phyloP scores from a whole-genome alignment of 768 basidiomycete genomes.

The Russula virescens region DNA sequence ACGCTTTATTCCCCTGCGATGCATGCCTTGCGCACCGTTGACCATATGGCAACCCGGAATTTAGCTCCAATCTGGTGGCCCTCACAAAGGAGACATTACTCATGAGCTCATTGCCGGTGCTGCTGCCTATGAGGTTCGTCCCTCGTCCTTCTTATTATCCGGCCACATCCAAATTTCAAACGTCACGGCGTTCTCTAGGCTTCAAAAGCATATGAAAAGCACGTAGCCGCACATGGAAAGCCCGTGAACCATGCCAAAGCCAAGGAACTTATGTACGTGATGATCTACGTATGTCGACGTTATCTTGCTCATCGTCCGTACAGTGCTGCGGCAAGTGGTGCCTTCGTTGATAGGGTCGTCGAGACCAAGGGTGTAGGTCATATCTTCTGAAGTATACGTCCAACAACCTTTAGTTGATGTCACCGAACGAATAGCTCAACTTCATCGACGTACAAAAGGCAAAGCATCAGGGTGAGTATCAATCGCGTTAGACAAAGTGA shows the following conservation, averaged over 20 bases:
- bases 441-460: slow-evolving; percentile 40
- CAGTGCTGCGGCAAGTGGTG: slow-evolving; percentile 49
- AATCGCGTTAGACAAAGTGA: no score
- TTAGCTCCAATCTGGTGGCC: neutral
- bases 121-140: slow-evolving; percentile 52
- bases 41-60: neutral
- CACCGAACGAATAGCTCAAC: slow-evolving; percentile 34
- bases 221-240: slow-evolving; percentile 44
- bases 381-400: neutral
- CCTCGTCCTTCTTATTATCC: no score
- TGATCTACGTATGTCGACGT: neutral
- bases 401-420: no score
- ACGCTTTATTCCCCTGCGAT: neutral
- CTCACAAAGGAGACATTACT: slow-evolving; percentile 48
- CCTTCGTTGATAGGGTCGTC: slow-evolving; percentile 46
- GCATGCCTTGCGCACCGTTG: neutral
- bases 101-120: slow-evolving; percentile 67
- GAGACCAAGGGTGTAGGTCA: slow-evolving; percentile 54
- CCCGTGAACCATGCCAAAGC: slow-evolving; percentile 46
- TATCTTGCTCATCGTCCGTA: slow-evolving; percentile 8
- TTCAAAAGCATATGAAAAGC: slow-evolving; percentile 56
- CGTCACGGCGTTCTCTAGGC: slow-evolving; percentile 35
- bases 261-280: slow-evolving; percentile 46
- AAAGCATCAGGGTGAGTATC: slow-evolving; percentile 34
- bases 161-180: no score